phyloP scores from a whole-genome alignment of 2,329 filamentous ascomycete species.

The Ceratocystis eucalypticola region DNA sequence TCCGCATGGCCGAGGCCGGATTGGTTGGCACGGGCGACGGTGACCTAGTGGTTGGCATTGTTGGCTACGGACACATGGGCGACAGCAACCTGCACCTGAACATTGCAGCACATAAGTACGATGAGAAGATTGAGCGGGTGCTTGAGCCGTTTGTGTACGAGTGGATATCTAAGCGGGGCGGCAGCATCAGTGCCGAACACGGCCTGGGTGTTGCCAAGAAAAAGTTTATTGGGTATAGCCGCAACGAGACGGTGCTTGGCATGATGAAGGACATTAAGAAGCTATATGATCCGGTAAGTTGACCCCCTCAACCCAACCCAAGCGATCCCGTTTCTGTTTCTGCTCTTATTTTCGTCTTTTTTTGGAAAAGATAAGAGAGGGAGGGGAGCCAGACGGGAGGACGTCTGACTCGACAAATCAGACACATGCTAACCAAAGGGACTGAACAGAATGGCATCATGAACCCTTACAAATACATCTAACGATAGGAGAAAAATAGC shows the following conservation, averaged over 20 bases:
- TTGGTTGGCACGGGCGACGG: constrained; percentile 59
- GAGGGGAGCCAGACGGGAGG: neutral
- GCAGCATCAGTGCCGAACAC: constrained; percentile 95
- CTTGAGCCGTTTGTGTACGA: constrained; percentile 96
- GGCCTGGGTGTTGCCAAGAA: constrained; percentile 91
- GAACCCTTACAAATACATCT: constrained; percentile 98
- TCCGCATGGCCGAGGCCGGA: constrained; percentile 57
- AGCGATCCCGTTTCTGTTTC: too few relatives aligned
- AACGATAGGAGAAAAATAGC: constrained; percentile 19
- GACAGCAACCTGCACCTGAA: constrained; percentile 94
- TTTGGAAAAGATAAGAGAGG: too few relatives aligned
- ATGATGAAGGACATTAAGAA: constrained; percentile 94
- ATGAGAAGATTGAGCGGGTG: constrained; percentile 70
- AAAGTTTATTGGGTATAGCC: constrained; percentile 85
- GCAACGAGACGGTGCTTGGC: constrained; percentile 70
- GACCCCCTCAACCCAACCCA: too few relatives aligned
- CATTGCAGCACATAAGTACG: constrained; percentile 67
- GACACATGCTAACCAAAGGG: neutral
- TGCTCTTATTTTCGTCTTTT: too few relatives aligned
- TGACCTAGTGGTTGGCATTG: constrained; percentile 58
- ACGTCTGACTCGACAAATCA: neutral
- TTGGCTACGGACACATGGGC: constrained; percentile 97
- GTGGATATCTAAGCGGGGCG: constrained; percentile 78
- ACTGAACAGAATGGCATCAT: constrained; percentile 77
- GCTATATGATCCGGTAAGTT: constrained; percentile 80